Conservation (phyloP, 345 rosid genomes). For the Diplotaxis tenuifolia region DNA sequence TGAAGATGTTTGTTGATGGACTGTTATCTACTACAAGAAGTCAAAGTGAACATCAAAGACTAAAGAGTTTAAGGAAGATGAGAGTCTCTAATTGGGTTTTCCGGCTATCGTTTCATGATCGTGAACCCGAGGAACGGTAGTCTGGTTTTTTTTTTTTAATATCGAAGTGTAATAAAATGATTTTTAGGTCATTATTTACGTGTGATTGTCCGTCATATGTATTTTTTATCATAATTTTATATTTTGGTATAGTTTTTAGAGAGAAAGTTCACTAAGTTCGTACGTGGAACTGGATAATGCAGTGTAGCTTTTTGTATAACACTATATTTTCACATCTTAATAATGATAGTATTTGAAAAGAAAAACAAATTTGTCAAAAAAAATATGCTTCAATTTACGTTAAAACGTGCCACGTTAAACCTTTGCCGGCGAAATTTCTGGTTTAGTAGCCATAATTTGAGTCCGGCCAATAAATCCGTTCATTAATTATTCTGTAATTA, state of each 20-base stretch:
- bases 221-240: conserved; percentile 15
- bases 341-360: neutral
- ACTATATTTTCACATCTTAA: neutral
- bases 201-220: conserved; percentile 24
- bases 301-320: conserved; percentile 2
- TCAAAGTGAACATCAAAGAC: too few relatives aligned
- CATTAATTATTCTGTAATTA: conserved; percentile 15
- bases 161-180: neutral
- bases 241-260: conserved; percentile 14
- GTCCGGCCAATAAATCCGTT: conserved; percentile 29
- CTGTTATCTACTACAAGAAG: too few relatives aligned
- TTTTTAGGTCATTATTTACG: conserved; percentile 13
- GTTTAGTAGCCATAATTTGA: conserved; percentile 28
- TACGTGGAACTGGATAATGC: conserved; percentile 22
- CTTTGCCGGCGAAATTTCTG: conserved; percentile 2
- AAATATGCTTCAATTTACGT: conserved; percentile 18
- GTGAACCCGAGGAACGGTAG: too few relatives aligned
- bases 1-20: too few relatives aligned
- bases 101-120: too few relatives aligned
- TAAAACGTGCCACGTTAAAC: conserved; percentile 11
- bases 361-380: neutral
- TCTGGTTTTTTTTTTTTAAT: neutral
- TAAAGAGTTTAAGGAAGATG: too few relatives aligned
- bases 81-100: too few relatives aligned
- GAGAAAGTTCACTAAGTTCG: conserved; percentile 18